Evolutionary conservation across 306 rosid species (phyloP).

Genomic region (Corylus heterophylla): DNA sequence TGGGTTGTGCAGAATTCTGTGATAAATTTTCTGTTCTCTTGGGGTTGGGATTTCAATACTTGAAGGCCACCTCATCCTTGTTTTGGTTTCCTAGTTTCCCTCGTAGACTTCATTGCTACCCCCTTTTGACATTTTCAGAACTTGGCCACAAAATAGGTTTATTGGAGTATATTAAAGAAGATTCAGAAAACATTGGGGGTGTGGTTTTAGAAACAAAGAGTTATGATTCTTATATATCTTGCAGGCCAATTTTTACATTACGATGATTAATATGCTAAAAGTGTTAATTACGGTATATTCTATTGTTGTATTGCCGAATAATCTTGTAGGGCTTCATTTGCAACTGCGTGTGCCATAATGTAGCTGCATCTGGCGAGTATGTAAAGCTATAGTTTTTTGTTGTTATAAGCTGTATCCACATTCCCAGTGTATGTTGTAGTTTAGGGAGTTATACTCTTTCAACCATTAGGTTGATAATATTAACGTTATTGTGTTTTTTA

Average conservation of each 20-base stretch:
- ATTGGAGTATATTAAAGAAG: too few species aligned
- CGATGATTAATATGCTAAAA: background rate
- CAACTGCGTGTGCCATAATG: background rate
- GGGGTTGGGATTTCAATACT: too few species aligned
- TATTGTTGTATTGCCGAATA: too few species aligned
- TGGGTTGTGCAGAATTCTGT: too few species aligned
- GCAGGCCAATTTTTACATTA: background rate
- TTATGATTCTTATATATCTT: too few species aligned
- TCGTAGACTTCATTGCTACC: too few species aligned
- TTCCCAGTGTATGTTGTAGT: background rate
- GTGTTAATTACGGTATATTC: background rate
- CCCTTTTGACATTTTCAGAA: too few species aligned
- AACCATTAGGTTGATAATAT: background rate
- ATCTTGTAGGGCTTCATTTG: background rate
- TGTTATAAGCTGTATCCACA: background rate
- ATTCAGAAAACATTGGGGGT: background rate
- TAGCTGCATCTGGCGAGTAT: constrained; percentile 10
- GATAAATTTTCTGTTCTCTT: too few species aligned
- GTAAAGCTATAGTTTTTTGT: background rate
- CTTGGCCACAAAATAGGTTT: too few species aligned
- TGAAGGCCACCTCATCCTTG: too few species aligned
- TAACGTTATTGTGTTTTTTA: background rate
- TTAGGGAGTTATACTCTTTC: background rate
- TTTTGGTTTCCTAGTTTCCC: too few species aligned
- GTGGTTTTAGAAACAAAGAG: too few species aligned